Percentiles rank a stretch among this genome's conserved stretches.
Conservation (phyloP, 768 basidiomycete species). For the Astraeus odoratus region DNA sequence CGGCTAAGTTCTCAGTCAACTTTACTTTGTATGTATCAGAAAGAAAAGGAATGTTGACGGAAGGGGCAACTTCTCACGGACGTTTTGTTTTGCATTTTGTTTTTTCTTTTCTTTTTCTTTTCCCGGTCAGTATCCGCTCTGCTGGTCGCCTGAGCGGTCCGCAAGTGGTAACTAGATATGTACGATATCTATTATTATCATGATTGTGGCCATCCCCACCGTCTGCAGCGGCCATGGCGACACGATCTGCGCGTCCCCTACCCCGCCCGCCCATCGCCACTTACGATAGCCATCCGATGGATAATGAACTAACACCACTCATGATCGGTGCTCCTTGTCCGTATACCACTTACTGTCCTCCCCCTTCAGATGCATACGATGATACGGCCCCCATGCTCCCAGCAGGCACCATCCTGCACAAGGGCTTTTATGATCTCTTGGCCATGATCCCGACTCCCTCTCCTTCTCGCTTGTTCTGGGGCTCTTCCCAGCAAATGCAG, state of each 20-base stretch:
- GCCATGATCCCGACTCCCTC: conserved; percentile 68
- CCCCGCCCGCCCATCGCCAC: background rate
- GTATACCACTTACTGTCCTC: conserved; percentile 20
- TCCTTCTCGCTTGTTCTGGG: conserved; percentile 56
- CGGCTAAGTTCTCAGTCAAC: too few relatives aligned
- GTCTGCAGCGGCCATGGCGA: conserved; percentile 2
- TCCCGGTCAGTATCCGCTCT: too few relatives aligned
- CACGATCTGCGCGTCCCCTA: conserved; percentile 5
- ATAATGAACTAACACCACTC: conserved; percentile 5
- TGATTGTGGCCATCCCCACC: background rate
- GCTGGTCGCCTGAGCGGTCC: background rate
- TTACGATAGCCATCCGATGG: conserved; percentile 2
- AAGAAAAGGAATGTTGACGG: background rate
- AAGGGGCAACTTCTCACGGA: too few relatives aligned
- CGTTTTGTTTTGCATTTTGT: too few relatives aligned
- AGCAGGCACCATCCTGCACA: conserved; percentile 71
- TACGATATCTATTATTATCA: too few relatives aligned
- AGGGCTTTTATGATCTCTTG: conserved; percentile 85
- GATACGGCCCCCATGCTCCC: conserved; percentile 46
- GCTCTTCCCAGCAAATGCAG: conserved; percentile 31
- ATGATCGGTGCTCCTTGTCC: conserved; percentile 29
- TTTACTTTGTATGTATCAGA: background rate
- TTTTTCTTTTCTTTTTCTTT: too few relatives aligned
- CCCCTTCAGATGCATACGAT: conserved; percentile 29
- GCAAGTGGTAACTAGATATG: too few relatives aligned